Conservation (phyloP, 1,284 basidiomycete species). For the Malassezia pachydermatis region DNA sequence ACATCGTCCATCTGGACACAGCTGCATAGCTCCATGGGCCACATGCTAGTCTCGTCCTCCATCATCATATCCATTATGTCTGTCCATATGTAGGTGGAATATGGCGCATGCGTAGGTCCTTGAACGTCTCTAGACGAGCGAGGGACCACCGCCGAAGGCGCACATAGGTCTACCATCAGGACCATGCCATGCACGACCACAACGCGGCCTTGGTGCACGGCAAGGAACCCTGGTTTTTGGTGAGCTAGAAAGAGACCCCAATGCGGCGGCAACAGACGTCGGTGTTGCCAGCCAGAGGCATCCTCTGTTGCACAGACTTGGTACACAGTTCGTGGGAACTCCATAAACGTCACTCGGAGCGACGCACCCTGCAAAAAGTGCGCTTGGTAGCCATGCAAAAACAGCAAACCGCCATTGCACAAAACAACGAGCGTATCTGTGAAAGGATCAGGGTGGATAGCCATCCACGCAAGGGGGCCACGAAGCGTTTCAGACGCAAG, state of each 20-base stretch:
- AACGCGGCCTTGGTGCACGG: conserved; percentile 11
- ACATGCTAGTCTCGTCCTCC: neutral
- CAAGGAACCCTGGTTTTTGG: conserved; percentile 2
- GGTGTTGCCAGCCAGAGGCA: neutral
- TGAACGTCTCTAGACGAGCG: neutral
- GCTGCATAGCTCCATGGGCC: conserved; percentile 8
- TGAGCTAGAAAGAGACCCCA: neutral
- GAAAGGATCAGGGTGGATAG: conserved; percentile 30
- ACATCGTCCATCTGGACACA: conserved; percentile 20
- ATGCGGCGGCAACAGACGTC: neutral
- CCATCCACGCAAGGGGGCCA: conserved; percentile 20
- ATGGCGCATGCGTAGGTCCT: neutral
- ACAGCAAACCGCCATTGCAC: conserved; percentile 27
- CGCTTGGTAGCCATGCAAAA: conserved; percentile 28
- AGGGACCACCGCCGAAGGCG: neutral
- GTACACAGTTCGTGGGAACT: conserved; percentile 26
- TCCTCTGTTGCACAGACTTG: conserved; percentile 6
- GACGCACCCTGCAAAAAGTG: conserved; percentile 18
- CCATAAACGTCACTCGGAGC: conserved; percentile 23
- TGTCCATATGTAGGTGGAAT: conserved; percentile 11
- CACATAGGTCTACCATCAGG: neutral
- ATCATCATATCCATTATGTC: conserved; percentile 1
- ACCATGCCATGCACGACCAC: conserved; percentile 3
- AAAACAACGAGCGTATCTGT: conserved; percentile 32
- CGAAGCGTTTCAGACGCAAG: no score